A percentile compares a stretch with the other conserved stretches of the same genome.
Conservation (phyloP, 192 early-diverging fungal genomes). For the Coemansia sp. region DNA sequence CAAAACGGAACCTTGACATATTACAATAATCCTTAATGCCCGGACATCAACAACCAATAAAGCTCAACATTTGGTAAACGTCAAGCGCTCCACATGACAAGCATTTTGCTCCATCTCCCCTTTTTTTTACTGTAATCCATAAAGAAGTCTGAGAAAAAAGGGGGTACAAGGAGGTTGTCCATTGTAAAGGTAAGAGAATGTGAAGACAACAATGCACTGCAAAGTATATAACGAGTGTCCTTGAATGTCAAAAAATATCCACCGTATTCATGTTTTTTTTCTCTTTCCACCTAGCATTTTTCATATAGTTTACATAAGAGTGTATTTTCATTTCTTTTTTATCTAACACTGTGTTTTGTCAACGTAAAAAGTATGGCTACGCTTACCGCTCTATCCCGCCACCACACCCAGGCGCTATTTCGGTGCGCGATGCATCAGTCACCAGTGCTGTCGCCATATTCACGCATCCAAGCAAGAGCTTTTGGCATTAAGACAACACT, state of each 20-base stretch:
- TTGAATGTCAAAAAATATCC: no score
- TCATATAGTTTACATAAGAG: no score
- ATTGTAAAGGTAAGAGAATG: background rate
- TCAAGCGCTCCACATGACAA: background rate
- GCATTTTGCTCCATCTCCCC: background rate
- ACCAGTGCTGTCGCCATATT: background rate
- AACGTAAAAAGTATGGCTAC: background rate
- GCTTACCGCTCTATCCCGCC: background rate
- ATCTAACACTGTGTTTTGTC: background rate
- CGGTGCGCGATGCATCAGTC: constrained; percentile 9
- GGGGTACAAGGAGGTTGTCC: background rate
- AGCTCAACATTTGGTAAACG: background rate
- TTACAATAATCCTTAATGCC: background rate
- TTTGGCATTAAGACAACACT: constrained; percentile 55
- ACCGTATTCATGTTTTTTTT: no score
- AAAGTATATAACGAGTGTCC: constrained; percentile 3
- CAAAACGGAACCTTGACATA: background rate
- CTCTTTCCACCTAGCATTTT: no score
- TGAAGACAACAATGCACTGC: background rate
- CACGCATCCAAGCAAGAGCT: constrained; percentile 24
- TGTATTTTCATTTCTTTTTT: background rate
- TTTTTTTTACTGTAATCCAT: background rate
- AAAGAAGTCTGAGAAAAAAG: background rate
- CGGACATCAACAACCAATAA: background rate
- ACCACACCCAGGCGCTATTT: constrained; percentile 16